Evolutionary conservation across 164 flowering plant genomes (phyloP).

Genomic region (Sedum album): DNA sequence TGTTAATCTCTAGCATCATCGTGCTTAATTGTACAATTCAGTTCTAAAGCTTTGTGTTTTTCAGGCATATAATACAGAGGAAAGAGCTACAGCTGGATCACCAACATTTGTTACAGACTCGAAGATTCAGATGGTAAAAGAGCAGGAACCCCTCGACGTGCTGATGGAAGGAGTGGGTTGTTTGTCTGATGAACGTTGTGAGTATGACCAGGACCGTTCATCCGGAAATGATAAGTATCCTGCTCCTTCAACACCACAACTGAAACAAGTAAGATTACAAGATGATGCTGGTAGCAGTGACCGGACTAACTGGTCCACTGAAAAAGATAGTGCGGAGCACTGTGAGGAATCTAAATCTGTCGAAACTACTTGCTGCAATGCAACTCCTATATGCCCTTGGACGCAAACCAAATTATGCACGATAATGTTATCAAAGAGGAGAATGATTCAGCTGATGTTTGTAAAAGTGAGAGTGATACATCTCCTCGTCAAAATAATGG

Average conservation of each 20-base stretch:
- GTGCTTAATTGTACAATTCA: no score
- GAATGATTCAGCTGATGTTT: no score
- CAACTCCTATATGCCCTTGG: slow-evolving; percentile 16
- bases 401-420: slow-evolving; percentile 8
- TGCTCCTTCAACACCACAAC: slow-evolving; percentile 82
- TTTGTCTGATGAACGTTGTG: slow-evolving; percentile 11
- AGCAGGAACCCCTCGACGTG: slow-evolving; percentile 16
- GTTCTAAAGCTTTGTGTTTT: background rate
- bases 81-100: no score
- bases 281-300: slow-evolving; percentile 57
- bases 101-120: slow-evolving; percentile 51
- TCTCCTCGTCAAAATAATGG: slow-evolving; percentile 15
- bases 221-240: slow-evolving; percentile 46
- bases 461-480: no score
- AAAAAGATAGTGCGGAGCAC: slow-evolving; percentile 40
- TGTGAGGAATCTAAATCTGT: no score
- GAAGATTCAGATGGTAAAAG: slow-evolving; percentile 32
- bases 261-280: slow-evolving; percentile 36
- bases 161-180: slow-evolving; percentile 16
- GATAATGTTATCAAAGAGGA: no score
- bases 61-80: slow-evolving; percentile 65
- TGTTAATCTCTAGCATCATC: no score
- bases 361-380: slow-evolving; percentile 34
- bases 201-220: slow-evolving; percentile 21
- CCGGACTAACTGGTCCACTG: slow-evolving; percentile 33